A percentile compares a stretch with the other conserved stretches of the same genome.
These are phyloP conservation scores for Albifimbria verrucaria DNA, from an alignment of 2,329 filamentous ascomycete genomes.

Conservation along the genomic window DNA sequence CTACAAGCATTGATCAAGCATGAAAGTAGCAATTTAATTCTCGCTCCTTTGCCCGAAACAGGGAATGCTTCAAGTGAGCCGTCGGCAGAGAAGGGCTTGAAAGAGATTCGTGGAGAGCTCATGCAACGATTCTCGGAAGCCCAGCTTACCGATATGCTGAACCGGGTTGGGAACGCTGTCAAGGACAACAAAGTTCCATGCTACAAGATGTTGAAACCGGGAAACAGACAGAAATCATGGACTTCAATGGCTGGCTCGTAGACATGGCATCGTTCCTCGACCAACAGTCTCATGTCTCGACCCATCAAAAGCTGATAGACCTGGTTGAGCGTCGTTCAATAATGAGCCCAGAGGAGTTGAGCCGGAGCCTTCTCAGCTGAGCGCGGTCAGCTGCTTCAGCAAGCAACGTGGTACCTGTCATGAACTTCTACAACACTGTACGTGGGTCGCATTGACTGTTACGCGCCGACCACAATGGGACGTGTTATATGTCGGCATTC, in stretches of 20 bases:
- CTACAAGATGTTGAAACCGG: slow-evolving; percentile 54
- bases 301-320: slow-evolving; percentile 38
- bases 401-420: too few relatives aligned
- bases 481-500: too few relatives aligned
- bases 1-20: slow-evolving; percentile 66
- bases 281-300: slow-evolving; percentile 27
- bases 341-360: slow-evolving; percentile 32
- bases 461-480: too few relatives aligned
- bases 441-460: too few relatives aligned
- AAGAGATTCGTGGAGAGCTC: neutral
- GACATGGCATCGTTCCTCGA: slow-evolving; percentile 40
- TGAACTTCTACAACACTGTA: too few relatives aligned
- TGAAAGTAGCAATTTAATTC: slow-evolving; percentile 39
- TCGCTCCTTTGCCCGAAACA: slow-evolving; percentile 15
- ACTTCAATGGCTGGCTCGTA: slow-evolving; percentile 59
- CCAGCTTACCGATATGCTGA: slow-evolving; percentile 42
- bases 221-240: slow-evolving; percentile 51
- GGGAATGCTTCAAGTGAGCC: neutral
- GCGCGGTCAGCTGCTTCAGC: too few relatives aligned
- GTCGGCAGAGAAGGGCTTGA: slow-evolving; percentile 2
- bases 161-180: slow-evolving; percentile 45
- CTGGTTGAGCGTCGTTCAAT: slow-evolving; percentile 36
- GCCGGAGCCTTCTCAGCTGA: slow-evolving; percentile 17
- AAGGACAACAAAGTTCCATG: slow-evolving; percentile 59
- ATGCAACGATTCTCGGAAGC: slow-evolving; percentile 38